These are phyloP conservation scores for Ganoderma boninense DNA, from an alignment of 1,284 basidiomycete genomes.

Conservation along the genomic window DNA sequence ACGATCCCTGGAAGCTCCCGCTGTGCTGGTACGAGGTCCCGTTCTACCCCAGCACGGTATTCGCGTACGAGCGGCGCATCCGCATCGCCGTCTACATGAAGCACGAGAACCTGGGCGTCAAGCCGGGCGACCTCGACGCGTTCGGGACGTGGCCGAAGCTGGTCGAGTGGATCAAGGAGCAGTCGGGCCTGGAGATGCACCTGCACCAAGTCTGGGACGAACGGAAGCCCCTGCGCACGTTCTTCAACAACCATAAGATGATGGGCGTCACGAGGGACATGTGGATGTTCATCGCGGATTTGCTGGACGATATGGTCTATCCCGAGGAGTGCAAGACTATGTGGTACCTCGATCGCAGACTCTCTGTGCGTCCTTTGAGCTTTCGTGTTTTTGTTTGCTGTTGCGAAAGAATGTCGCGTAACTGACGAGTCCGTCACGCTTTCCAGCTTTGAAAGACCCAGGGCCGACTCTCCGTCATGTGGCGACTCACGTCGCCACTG, in stretches of 20 bases:
- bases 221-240: neutral
- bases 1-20: neutral
- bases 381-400: neutral
- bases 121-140: neutral
- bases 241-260: neutral
- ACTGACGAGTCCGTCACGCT: neutral
- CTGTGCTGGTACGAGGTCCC: neutral
- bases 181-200: neutral
- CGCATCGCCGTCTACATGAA: neutral
- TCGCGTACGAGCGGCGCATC: neutral
- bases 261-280: neutral
- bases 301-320: neutral
- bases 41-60: neutral
- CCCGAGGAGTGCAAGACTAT: neutral
- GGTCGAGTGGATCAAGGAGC: neutral
- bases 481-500: neutral
- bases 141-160: neutral
- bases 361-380: neutral
- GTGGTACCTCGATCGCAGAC: conserved; percentile 1
- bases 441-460: neutral
- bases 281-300: neutral
- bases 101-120: neutral
- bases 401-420: neutral
- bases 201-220: neutral
- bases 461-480: neutral